Conservation (phyloP, 164 flowering plant genomes). For the Macadamia integrifolia region DNA sequence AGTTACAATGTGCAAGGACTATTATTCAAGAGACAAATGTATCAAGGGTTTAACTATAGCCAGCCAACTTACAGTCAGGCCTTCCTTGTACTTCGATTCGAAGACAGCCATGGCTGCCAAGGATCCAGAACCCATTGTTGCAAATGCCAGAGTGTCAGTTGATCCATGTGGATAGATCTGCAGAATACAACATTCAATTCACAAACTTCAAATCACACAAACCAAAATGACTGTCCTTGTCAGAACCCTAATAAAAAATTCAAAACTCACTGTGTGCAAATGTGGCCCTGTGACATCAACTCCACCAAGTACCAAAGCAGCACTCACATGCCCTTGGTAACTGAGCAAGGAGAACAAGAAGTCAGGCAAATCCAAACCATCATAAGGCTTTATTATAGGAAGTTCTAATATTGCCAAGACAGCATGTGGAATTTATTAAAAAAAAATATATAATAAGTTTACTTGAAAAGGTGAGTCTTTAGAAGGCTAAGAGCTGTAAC, state of each 20-base stretch:
- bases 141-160: slow-evolving; percentile 89
- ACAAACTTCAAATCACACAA: neutral
- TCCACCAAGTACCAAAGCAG: slow-evolving; percentile 98
- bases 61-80: slow-evolving; percentile 63
- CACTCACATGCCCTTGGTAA: slow-evolving; percentile 87
- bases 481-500: slow-evolving; percentile 81
- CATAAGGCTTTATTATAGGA: neutral
- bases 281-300: slow-evolving; percentile 98
- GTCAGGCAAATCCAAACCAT: neutral
- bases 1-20: too few relatives aligned
- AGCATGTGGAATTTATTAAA: neutral
- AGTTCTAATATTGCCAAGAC: neutral
- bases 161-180: slow-evolving; percentile 99
- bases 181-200: slow-evolving; percentile 5
- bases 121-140: slow-evolving; percentile 98
- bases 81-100: slow-evolving; percentile 82
- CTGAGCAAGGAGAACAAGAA: slow-evolving; percentile 26
- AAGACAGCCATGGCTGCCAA: slow-evolving; percentile 96
- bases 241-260: neutral
- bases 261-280: slow-evolving; percentile 81
- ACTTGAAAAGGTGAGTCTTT: slow-evolving; percentile 91
- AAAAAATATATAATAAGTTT: neutral
- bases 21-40: too few relatives aligned
- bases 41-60: neutral
- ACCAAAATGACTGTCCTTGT: too few relatives aligned